Evolutionary conservation across 768 basidiomycete genomes (phyloP), one percentile per base, ranked within the genome.

Genomic region (Lepiota subincarnata): DNA sequence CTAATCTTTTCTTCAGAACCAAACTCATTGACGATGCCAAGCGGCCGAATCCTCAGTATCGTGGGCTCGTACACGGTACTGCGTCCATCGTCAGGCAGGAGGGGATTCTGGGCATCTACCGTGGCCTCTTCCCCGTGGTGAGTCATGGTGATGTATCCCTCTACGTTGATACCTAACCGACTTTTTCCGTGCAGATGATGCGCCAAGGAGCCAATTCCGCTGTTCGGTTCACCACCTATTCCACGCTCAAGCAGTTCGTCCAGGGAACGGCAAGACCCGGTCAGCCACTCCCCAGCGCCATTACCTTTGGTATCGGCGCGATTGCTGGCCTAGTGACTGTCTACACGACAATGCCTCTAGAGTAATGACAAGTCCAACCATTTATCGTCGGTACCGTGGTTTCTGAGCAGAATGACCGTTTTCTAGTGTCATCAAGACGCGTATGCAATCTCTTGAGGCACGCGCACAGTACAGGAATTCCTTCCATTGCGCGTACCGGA

Each of bases 161-260:
- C 22, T n/a, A 24, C 36, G 42, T 40, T 38, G n/a, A 18, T 55
- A 54, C 31, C 43, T 31, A 31, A 26, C 12, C 24, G 16, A 52
- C n/a, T 8, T 48, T 35, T 8, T 26, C 12, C 38, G 24, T n/a
- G 11, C 63, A 97, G 92, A 92, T 96, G 83, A 89, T 96, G 82
- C 87, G 94, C 24, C 96, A 98, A 82, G 94, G 93, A 36, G 96
- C 95, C 38, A 99, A 98, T 66, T 98, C 94, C 4, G 94, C 97
- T 8, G 84, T 98, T 26, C 81, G 96, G 28, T 98, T 98, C 73
- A 94, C 95, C 44, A 93, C 92, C 0, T 98, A 98, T 70, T 83
- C 89, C 2, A 96, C 92, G 0, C 75, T 98, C 55, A 98, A 97
- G 70, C 93, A 97, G 62, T 82, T 93, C 59, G 92, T 93, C 0